Conservation (phyloP, 768 basidiomycete genomes). For the Mycena vitilis region DNA sequence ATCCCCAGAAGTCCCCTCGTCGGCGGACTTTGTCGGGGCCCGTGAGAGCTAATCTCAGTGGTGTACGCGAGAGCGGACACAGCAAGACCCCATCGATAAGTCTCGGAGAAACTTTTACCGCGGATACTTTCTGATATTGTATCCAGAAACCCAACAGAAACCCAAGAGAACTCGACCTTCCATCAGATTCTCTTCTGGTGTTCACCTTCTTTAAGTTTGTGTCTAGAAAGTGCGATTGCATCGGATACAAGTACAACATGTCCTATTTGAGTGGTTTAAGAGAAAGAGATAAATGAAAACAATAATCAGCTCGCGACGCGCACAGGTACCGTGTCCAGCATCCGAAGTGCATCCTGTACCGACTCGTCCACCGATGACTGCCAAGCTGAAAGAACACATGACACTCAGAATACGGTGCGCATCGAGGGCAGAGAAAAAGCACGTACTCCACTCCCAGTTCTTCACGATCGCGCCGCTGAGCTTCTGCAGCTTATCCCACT, state of each 20-base stretch:
- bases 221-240: slow-evolving; percentile 2
- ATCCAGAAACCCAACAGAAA: not conserved
- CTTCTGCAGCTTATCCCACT: slow-evolving; percentile 47
- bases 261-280: no score
- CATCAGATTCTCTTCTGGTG: not conserved
- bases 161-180: no score
- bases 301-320: not conserved
- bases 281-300: no score
- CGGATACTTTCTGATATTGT: not conserved
- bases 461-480: slow-evolving; percentile 56
- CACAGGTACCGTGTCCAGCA: slow-evolving; percentile 38
- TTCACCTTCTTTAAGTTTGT: not conserved
- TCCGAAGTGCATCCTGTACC: slow-evolving; percentile 50
- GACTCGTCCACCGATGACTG: slow-evolving; percentile 57
- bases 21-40: no score
- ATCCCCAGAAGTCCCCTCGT: no score
- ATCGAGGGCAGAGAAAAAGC: not conserved
- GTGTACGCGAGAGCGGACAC: no score
- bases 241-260: not conserved
- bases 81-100: no score
- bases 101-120: no score
- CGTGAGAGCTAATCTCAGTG: no score
- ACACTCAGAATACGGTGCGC: not conserved
- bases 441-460: slow-evolving; percentile 68
- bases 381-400: slow-evolving; percentile 46